Base-by-base conservation (phyloP, 306 rosid genomes). In the Castanopsis chinensis region DNA sequence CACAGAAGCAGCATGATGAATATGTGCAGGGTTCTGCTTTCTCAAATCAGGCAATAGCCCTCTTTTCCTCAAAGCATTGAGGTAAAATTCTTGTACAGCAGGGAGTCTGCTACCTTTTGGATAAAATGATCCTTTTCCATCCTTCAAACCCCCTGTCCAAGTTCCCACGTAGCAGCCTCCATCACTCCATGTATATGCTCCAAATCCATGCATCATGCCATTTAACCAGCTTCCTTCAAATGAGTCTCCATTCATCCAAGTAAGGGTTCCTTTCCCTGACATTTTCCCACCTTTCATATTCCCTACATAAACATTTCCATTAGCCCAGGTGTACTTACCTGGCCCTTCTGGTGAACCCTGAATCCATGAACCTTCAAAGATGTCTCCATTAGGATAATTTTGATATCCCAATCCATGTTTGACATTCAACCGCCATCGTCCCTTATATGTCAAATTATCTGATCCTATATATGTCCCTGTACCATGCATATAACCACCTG, bases 121-220 rank as follows among this genome's bases (percentile, higher is more conserved):
- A 89, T 95, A 90, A 86, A 87, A 91, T 14, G 99, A 93, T 55
- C 99, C 99, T 82, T 93, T 93, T 53, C 99, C 99, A 84, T 95
- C 99, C 86, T 95, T 95, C 76, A 95, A 78, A 74, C 98, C 98
- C 32, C 89, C 77, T 23, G 98, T 93, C 99, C 99, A 95, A 18
- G 97, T 95, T 79, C 99, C 99, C 63, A 93, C 99, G 82, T 95
- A 95, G 88, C 89, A 90, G 49, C 98, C 97, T 70, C 98, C 96
- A 81, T 95, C 98, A 83, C 92, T 82, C 99, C 99, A 95, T 52
- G 91, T 91, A 77, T 93, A 95, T 41, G 82, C 94, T 52, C 99
- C 99, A 69, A 91, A 91, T 30, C 99, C 99, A 83, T 95, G 93
- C 97, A 93, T 95, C 96, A 87, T 88, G 49, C 96, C 98, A 79